Base-by-base conservation (phyloP, 129 eudicot species). In the Deinandra increscens region DNA sequence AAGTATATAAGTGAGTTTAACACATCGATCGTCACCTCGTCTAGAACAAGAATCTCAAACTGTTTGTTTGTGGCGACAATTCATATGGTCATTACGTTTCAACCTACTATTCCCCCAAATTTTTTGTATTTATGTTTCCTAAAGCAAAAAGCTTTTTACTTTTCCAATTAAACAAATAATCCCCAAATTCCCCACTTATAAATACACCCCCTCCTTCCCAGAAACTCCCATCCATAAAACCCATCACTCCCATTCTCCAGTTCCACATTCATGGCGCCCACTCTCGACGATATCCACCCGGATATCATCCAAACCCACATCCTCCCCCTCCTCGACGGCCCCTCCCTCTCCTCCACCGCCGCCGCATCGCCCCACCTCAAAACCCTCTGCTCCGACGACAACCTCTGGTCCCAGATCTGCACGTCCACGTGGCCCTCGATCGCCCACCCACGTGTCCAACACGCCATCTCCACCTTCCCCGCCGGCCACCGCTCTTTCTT, bases 401-500 rank as follows among this genome's bases (percentile, higher is more conserved):
- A n/a, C 4, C 81, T 69, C 13, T 77, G 81, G 76, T 10, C 39
- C 12, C 23, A 53, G 1, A 13, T 77, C 49, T 50, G 48, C 43
- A 33, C 12, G 2, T 43, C 71, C 50, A 69, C 72, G 0, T 77
- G 71, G 71, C 76, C 81, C 9, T 77, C 81, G 0, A 50, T 43
- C 1, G 51, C 41, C 60, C 53, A 77, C 38, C 76, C 72, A 12
- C 72, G 29, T 31, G 31, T 70, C 60, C 5, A 44, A 0, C 4
- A 70, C 13, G 9, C 65, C 44, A 62, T 77, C 41, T 63, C 81
- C 60, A 0, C 72, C 60, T 77, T 77, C 67, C 72, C 77, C 13
- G 9, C 48, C 34, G 77, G 77, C 20, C 65, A 78, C 67, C 77
- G 77, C 33, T 71, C 77, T 8, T 64, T 78, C 53, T 78, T 78